Conservation (phyloP, 148 eudicot genomes). For the Heliosperma pusillum region DNA sequence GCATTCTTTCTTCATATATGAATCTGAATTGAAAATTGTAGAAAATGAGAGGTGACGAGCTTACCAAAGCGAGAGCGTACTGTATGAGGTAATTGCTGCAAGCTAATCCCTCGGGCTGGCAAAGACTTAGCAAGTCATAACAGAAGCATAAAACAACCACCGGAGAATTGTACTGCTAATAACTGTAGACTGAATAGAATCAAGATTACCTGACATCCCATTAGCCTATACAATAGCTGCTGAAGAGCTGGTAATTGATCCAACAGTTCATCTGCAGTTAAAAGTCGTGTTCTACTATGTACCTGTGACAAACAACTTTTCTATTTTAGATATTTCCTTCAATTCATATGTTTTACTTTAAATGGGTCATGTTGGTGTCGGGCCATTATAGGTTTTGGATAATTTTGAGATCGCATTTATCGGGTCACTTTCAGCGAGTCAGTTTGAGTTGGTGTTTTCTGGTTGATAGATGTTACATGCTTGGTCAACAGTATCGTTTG, state of each 20-base stretch:
- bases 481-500: too few species aligned
- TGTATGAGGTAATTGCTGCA: slow-evolving; percentile 73
- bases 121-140: slow-evolving; percentile 13
- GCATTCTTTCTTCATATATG: too few species aligned
- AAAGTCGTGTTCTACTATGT: slow-evolving; percentile 72
- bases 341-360: neutral
- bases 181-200: neutral
- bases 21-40: neutral
- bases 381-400: too few species aligned
- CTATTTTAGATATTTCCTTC: slow-evolving; percentile 11
- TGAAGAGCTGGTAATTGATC: slow-evolving; percentile 89
- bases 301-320: slow-evolving; percentile 34
- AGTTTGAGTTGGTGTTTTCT: too few species aligned
- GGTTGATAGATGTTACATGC: too few species aligned
- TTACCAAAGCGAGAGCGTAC: slow-evolving; percentile 94
- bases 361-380: too few species aligned
- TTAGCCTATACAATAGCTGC: slow-evolving; percentile 70
- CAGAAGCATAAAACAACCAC: slow-evolving; percentile 1
- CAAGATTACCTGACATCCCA: slow-evolving; percentile 72
- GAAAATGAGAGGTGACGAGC: slow-evolving; percentile 15
- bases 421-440: too few species aligned
- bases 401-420: too few species aligned
- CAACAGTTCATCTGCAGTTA: slow-evolving; percentile 65
- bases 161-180: neutral
- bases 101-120: slow-evolving; percentile 97